Conservation (phyloP, 2,329 filamentous ascomycete species). For the Ciborinia camelliae region DNA sequence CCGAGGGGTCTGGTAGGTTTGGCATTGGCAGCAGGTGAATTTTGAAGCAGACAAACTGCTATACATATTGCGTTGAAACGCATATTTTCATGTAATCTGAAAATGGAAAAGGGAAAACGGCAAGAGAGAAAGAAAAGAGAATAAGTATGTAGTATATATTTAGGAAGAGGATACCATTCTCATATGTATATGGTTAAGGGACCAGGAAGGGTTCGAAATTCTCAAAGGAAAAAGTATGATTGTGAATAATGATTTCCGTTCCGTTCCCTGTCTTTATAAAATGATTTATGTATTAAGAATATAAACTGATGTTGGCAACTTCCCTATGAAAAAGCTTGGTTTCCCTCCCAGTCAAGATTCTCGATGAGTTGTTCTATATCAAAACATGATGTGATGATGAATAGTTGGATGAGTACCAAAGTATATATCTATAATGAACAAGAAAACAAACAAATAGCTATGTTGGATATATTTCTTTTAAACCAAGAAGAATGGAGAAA, state of each 20-base stretch:
- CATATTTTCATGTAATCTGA: constrained; percentile 29
- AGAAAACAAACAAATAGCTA: neutral
- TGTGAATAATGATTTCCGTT: constrained; percentile 7
- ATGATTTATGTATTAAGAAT: too few species aligned
- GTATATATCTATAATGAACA: too few species aligned
- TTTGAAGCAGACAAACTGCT: constrained; percentile 30
- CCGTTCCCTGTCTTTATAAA: neutral
- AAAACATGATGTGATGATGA: too few species aligned
- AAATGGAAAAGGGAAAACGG: constrained; percentile 11
- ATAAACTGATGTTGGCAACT: constrained; percentile 1
- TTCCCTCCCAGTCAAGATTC: neutral
- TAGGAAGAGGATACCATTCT: constrained; percentile 16
- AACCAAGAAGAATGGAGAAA: neutral
- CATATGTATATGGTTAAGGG: neutral
- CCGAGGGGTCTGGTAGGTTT: constrained; percentile 32
- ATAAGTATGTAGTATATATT: neutral
- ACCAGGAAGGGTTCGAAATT: neutral
- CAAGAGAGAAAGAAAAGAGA: neutral
- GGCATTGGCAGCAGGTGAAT: constrained; percentile 21
- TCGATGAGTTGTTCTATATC: neutral
- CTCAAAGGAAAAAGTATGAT: neutral
- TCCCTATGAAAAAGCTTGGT: neutral
- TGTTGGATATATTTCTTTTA: neutral
- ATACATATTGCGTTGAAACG: constrained; percentile 25
- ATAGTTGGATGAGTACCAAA: neutral